Conservation (phyloP, 2,329 filamentous ascomycete species). For the Gliomastix tumulicola region DNA sequence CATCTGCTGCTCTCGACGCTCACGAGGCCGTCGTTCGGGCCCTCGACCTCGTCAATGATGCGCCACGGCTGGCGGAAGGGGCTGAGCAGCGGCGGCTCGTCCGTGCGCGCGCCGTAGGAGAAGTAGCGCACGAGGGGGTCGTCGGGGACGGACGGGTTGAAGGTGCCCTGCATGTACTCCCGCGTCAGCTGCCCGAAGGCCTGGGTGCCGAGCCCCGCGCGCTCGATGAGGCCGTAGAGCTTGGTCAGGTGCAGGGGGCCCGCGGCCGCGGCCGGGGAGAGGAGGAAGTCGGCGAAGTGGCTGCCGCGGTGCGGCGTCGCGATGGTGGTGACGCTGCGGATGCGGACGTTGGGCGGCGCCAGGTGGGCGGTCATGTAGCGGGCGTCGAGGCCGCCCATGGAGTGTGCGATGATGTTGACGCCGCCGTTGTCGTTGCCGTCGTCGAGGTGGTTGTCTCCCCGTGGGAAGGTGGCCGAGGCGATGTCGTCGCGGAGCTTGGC, state of each 20-base stretch:
- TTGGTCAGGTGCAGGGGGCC: conserved; percentile 42
- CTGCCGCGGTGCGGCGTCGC: conserved; percentile 50
- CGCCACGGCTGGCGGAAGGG: conserved; percentile 48
- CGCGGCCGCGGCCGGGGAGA: conserved; percentile 29
- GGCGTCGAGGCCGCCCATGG: conserved; percentile 59
- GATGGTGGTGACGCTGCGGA: conserved; percentile 46
- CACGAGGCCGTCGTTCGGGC: conserved; percentile 60
- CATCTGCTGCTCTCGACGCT: conserved; percentile 56
- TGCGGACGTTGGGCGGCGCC: conserved; percentile 34
- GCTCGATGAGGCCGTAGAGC: conserved; percentile 43
- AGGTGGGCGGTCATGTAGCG: conserved; percentile 58
- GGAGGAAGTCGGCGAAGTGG: conserved; percentile 46
- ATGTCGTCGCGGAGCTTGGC: conserved; percentile 50
- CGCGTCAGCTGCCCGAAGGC: conserved; percentile 56
- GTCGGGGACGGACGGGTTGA: conserved; percentile 52
- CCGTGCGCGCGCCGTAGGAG: conserved; percentile 50
- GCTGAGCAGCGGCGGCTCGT: conserved; percentile 52
- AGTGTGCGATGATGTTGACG: conserved; percentile 72
- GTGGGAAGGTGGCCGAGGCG: conserved; percentile 28
- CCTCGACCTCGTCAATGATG: conserved; percentile 44
- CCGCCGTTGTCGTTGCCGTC: conserved; percentile 26
- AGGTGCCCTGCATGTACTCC: conserved; percentile 48
- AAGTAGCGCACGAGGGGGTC: conserved; percentile 48
- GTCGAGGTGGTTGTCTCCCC: neutral
- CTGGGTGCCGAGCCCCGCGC: conserved; percentile 46